phyloP scores from a whole-genome alignment of 192 early-diverging fungal genomes.

The Martensiomyces pterosporus region DNA sequence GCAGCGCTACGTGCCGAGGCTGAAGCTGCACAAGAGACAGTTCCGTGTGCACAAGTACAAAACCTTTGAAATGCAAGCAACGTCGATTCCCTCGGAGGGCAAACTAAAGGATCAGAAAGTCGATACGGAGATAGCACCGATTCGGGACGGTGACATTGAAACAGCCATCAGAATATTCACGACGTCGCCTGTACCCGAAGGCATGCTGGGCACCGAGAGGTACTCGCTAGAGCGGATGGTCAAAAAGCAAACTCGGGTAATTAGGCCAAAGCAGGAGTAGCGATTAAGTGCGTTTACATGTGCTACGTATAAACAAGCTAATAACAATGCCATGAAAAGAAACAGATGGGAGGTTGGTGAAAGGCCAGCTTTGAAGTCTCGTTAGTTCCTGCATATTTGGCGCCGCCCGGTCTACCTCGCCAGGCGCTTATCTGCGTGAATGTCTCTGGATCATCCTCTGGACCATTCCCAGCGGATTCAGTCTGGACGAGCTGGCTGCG shows the following conservation, averaged over 20 bases:
- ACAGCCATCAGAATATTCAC: slow-evolving; percentile 15
- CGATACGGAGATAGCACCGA: neutral
- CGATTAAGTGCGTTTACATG: neutral
- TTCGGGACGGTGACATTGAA: slow-evolving; percentile 6
- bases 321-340: neutral
- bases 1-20: slow-evolving; percentile 16
- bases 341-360: too few species aligned
- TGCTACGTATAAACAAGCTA: neutral
- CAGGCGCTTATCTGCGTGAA: slow-evolving; percentile 17
- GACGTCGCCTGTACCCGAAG: slow-evolving; percentile 3
- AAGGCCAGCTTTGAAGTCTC: too few species aligned
- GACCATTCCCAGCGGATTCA: slow-evolving; percentile 13
- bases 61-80: slow-evolving; percentile 6
- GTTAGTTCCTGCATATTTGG: too few species aligned
- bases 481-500: slow-evolving; percentile 5
- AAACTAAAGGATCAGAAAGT: slow-evolving; percentile 13
- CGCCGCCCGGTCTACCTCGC: too few species aligned
- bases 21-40: slow-evolving; percentile 14
- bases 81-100: slow-evolving; percentile 11
- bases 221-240: slow-evolving; percentile 9
- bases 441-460: slow-evolving; percentile 21
- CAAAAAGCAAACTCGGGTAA: slow-evolving; percentile 11
- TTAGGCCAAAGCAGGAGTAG: neutral
- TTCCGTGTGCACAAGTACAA: slow-evolving; percentile 4
- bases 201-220: neutral